Evolutionary conservation across 1,284 basidiomycete species (phyloP), one percentile per base, ranked within the genome.

Genomic region (Boletellus dicymbophilus): DNA sequence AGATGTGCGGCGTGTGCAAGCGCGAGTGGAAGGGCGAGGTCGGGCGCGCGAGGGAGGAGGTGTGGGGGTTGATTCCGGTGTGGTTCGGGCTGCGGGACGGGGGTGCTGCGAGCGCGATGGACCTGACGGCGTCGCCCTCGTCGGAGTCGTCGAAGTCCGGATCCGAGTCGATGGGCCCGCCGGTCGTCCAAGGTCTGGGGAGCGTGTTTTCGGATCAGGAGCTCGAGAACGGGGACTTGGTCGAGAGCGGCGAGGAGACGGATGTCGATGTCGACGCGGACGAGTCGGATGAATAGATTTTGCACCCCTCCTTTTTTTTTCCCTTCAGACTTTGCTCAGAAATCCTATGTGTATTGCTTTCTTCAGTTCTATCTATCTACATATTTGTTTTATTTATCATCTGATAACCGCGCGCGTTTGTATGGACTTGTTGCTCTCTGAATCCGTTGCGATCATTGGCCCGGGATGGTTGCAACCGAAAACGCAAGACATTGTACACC

Each of bases 1-100:
- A 73, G 62, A 77, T 88, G 51, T 89, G 86, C 59, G 67, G 72
- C 36, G 60, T 74, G 28, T 89, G 86, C 56, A 85, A 83, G 63
- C 64, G 66, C 26, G 85, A 85, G 49, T 84, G 89, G 63, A 69
- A 72, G 45, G 70, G 67, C 16, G 71, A 72, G 9, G 77, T 80
- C 3, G 66, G 67, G 48, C 76, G 71, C 40, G 82, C 84, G 31
- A 68, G 86, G 57, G 75, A 79, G 62, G 79, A 80, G 56, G 80
- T 85, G 18, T 89, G 87, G 86, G 63, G 57, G n/a, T 58, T 73
- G 55, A 71, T 89, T 37, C 85, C 86, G 11, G 63, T 61, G 40
- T 89, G 85, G 85, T 88, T 89, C 66, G 84, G 78, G 37, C 64
- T 87, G 37, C 51, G 47, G 12, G 60, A 63, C 0, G 64, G 46